Conservation (phyloP, 1,284 basidiomycete species). For the Ustilago hordei region DNA sequence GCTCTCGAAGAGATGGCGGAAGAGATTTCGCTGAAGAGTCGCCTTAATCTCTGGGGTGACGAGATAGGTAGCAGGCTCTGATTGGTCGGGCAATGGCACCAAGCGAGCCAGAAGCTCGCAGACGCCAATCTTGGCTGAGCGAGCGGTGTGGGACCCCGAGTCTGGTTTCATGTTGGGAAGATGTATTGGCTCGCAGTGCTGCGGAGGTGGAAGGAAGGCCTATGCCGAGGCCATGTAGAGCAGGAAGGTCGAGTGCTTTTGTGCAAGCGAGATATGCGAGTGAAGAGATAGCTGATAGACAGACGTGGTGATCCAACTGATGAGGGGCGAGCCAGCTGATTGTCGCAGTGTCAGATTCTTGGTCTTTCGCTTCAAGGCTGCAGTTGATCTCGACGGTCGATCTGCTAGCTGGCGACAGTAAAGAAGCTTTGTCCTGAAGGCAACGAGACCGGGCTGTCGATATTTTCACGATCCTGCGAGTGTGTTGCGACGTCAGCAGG, state of each 20-base stretch:
- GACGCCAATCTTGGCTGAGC: constrained; percentile 34
- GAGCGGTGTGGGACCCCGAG: constrained; percentile 7
- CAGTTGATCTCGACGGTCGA: not conserved
- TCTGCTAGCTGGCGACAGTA: not conserved
- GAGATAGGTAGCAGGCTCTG: constrained; percentile 31
- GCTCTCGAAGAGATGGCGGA: constrained; percentile 34
- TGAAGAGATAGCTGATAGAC: no score
- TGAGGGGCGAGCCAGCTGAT: not conserved
- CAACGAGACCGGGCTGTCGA: no score
- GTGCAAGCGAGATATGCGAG: no score
- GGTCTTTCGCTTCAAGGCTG: not conserved
- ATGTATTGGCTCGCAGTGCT: not conserved
- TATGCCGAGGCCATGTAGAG: not conserved
- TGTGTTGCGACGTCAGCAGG: not conserved
- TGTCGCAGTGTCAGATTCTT: not conserved
- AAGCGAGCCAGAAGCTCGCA: constrained; percentile 42
- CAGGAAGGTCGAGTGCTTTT: not conserved
- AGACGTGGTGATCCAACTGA: no score
- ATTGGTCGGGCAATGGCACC: constrained; percentile 33
- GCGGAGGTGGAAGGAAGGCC: not conserved
- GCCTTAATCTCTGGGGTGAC: constrained; percentile 31
- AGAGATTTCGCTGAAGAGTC: constrained; percentile 31
- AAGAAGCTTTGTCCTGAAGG: not conserved
- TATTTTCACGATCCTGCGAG: no score
- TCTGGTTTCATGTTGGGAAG: constrained; percentile 31